Evolutionary conservation across 805 yeast genomes (phyloP), one percentile per base, ranked within the genome.

Genomic region (Maudiozyma pseudohumilis): DNA sequence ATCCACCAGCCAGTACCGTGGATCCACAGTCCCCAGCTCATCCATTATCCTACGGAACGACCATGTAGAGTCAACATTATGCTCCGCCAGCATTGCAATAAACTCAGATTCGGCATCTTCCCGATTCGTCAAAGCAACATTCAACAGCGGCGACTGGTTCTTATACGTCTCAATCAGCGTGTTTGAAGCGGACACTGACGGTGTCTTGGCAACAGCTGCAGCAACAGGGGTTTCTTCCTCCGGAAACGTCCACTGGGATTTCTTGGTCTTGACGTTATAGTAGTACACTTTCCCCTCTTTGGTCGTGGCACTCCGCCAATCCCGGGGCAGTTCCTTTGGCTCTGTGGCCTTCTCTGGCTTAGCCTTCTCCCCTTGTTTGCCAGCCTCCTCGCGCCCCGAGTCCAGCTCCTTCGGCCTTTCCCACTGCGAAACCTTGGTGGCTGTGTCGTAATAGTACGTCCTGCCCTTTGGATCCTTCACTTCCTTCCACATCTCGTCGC

Each of bases 391-490:
- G n/a, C n/a, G n/a, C n/a, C n/a, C n/a, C n/a, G 5, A n/a, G n/a
- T n/a, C n/a, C 16, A 70, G 50, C 36, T 69, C 80, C 13, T 59
- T 71, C 0, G 96, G 96, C 45, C 76, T 75, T 19, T 81, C 84
- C 95, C 96, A 86, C 35, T 78, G 74, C 0, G 95, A 76, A 45
- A 75, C 75, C 34, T 75, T 71, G 0, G 89, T 80, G 20, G 54
- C 67, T 0, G 71, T 37, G 45, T 87, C 76, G 56, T 75, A 84
- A 59, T 80, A 87, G 60, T 87, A 88, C 1, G 65, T 63, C 35
- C 78, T 66, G 0, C 94, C 92, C 36, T 74, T 74, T 10, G 72
- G 74, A 47, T 80, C 84, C 27, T 63, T 63, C 10, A 74, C 69
- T 42, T 74, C 74, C 50, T 72, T 74, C 95, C 96, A 87, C 32